phyloP scores from a whole-genome alignment of 1,284 basidiomycete species.

The Phylloporus sp. region DNA sequence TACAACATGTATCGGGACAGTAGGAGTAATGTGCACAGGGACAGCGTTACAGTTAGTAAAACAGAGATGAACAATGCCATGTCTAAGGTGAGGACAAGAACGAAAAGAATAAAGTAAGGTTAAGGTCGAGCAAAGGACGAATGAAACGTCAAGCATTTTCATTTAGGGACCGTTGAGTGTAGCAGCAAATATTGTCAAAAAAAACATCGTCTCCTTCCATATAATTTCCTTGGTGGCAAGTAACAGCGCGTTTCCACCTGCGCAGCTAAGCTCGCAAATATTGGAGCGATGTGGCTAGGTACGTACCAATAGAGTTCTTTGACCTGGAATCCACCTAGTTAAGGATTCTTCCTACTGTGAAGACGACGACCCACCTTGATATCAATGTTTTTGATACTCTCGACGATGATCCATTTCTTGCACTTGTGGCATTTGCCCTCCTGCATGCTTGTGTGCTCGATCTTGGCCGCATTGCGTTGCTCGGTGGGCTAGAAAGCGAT shows the following conservation, averaged over 20 bases:
- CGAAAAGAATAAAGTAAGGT: too few relatives aligned
- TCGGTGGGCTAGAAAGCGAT: constrained; percentile 55
- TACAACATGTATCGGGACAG: constrained; percentile 4
- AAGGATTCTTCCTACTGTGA: background rate
- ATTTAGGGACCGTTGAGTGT: too few relatives aligned
- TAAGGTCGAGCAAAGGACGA: too few relatives aligned
- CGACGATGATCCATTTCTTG: constrained; percentile 67
- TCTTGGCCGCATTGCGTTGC: constrained; percentile 54
- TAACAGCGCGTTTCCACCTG: too few relatives aligned
- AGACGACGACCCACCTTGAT: constrained; percentile 52
- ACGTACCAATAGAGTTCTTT: constrained; percentile 75
- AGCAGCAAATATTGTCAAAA: too few relatives aligned
- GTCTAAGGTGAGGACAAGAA: too few relatives aligned
- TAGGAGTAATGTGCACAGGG: too few relatives aligned
- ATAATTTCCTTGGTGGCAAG: too few relatives aligned
- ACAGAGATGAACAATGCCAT: too few relatives aligned
- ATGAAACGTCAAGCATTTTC: too few relatives aligned
- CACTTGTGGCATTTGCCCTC: constrained; percentile 81
- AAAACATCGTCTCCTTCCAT: too few relatives aligned
- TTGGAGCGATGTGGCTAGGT: background rate
- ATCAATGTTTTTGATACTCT: constrained; percentile 72
- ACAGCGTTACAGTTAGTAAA: too few relatives aligned
- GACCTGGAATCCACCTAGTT: constrained; percentile 47
- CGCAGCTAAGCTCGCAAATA: constrained; percentile 14
- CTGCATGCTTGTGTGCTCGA: constrained; percentile 59